Conservation (phyloP, 2,329 filamentous ascomycete species). For the Sarocladium oryzae region DNA sequence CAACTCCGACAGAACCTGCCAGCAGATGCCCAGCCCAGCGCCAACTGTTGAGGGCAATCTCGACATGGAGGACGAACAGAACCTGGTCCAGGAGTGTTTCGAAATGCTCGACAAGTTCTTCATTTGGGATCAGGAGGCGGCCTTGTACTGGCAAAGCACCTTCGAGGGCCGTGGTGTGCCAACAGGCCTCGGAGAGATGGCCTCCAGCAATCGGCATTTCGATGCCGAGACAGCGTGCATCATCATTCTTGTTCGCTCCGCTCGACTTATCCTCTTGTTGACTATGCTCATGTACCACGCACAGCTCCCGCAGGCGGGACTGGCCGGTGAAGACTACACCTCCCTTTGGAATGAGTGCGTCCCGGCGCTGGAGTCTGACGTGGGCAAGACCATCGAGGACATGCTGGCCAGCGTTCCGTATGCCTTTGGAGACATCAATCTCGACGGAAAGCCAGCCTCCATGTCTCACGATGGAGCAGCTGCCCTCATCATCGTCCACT, state of each 20-base stretch:
- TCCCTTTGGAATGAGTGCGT: conserved; percentile 11
- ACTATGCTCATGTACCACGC: conserved; percentile 21
- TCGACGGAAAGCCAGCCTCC: conserved; percentile 15
- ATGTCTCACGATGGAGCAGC: conserved; percentile 24
- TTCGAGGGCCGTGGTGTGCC: conserved; percentile 22
- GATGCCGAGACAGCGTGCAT: conserved; percentile 26
- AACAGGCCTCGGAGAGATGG: conserved; percentile 20
- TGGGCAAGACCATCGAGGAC: conserved; percentile 22
- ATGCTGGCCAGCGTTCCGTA: conserved; percentile 25
- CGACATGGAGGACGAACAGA: conserved; percentile 8
- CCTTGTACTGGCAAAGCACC: conserved; percentile 23
- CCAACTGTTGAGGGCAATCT: background rate
- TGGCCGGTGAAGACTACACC: conserved; percentile 2
- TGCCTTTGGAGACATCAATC: conserved; percentile 23
- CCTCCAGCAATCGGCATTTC: conserved; percentile 15
- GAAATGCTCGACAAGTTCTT: conserved; percentile 23
- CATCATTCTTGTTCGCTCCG: conserved; percentile 24
- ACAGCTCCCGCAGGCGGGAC: conserved; percentile 10
- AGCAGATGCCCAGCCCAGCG: conserved; percentile 1
- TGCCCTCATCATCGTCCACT: conserved; percentile 24
- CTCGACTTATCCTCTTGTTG: conserved; percentile 23
- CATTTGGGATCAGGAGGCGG: conserved; percentile 23
- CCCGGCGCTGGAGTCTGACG: conserved; percentile 18
- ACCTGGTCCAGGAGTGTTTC: conserved; percentile 17
- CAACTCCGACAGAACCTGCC: conserved; percentile 3